Evolutionary conservation across 176 grass and related monocot genomes (phyloP), one percentile per base, ranked within the genome.

Genomic region (Hordeum marinum): DNA sequence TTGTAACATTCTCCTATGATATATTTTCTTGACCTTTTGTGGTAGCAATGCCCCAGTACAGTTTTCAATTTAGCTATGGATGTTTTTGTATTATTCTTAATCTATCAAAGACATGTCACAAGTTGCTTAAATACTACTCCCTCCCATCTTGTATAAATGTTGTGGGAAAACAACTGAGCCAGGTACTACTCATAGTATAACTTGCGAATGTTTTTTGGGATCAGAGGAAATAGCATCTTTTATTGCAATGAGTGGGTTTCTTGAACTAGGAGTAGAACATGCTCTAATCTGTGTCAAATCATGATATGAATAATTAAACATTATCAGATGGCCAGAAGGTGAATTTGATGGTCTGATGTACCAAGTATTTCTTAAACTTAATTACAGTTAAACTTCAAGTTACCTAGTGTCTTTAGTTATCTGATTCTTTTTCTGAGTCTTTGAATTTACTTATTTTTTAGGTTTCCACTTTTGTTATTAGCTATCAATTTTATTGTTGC

Each of bases 401-500:
- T 26, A 45, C 17, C 63, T 86, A 32, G 27, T 25, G 66, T 39
- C 7, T 63, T 78, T 66, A 37, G 72, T n/a, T 54, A 88, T 88
- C 35, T 59, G 7, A 42, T 20, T 29, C 6, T 27, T 31, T 41
- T 11, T 50, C 39, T 34, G 14, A 46, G 23, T n/a, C 20, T 26
- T 76, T 43, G 26, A 63, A 64, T 64, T 84, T 71, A 21, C 12
- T 0, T 20, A 34, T 71, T 63, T 72, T 21, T 31, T 31, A 84
- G 41, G 55, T 80, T 88, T 84, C 25, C 63, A 52, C 48, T 26
- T 57, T 64, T 79, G 40, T 42, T 63, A 5, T 32, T 18, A 29
- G 54, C 69, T 3, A 2, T 23, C 37, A 81, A 10, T 27, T 75
- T 88, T 80, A 7, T 54, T 34, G 62, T 76, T 61, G n/a, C 35